Base-by-base conservation (phyloP, 495 filamentous ascomycete genomes). In the Echria macrotheca region DNA sequence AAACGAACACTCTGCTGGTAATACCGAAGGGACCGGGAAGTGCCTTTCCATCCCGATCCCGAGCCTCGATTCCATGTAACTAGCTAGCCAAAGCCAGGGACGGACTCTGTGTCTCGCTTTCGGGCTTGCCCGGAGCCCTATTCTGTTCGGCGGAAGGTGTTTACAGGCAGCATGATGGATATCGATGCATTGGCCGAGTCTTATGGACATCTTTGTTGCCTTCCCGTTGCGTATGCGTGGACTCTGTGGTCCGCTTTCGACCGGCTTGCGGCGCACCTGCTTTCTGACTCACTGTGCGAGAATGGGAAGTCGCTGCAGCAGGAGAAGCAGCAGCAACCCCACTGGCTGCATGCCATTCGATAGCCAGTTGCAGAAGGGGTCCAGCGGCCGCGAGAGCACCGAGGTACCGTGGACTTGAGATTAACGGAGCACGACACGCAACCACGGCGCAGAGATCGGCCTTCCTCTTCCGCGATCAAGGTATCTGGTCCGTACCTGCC, bases 401-500 rank as follows among this genome's bases (percentile, higher is more conserved):
- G 17, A 41, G 36, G 37, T 51, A 37, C 22, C 24, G 36, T 35
- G 12, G 36, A 53, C 52, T 47, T 44, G 35, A 29, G 22, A 55
- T 59, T 46, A 52, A 45, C 52, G 32, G 41, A 17, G 36, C 19
- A 18, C 31, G 22, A 39, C 28, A 38, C 29, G 38, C 38, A 23
- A 44, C 32, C 35, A 40, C 31, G 50, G 40, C 5, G 42, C 14
- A 19, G 26, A 28, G 56, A 61, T 61, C 53, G 50, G 50, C 50
- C 44, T 41, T 23, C 31, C 26, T 28, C 36, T 52, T 60, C 44
- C 57, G 52, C 37, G 28, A 52, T 59, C 31, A 41, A 64, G 55
- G 58, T 57, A 58, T 55, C 52, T 23, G 39, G 25, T 52, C 47
- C 52, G 60, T 64, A 53, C 55, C 28, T 31, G 28, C 44, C 42